phyloP scores from a whole-genome alignment of 148 eudicot genomes.

The Rheum nobile region DNA sequence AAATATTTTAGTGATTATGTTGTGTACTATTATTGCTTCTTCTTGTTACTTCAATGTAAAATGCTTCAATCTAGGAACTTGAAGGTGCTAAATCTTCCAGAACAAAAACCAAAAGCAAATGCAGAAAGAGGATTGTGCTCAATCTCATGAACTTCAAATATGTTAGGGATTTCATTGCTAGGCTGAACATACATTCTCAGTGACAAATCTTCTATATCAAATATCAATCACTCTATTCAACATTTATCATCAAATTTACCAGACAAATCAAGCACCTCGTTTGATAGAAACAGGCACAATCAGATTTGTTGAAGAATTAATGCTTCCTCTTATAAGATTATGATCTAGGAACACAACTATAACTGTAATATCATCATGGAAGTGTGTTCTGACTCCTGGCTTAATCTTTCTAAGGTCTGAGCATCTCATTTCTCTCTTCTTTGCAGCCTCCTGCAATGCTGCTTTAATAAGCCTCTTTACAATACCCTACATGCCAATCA shows the following conservation, averaged over 20 bases:
- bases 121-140: no score
- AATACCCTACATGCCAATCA: constrained; percentile 50
- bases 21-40: not conserved
- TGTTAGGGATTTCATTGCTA: not conserved
- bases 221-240: not conserved
- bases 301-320: constrained; percentile 7
- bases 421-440: constrained; percentile 61
- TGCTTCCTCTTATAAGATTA: constrained; percentile 7
- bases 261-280: constrained; percentile 18
- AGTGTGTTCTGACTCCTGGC: constrained; percentile 62
- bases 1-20: not conserved
- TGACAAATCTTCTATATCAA: not conserved
- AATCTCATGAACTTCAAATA: no score
- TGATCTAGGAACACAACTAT: constrained; percentile 50
- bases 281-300: constrained; percentile 22
- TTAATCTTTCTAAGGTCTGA: constrained; percentile 52
- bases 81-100: not conserved
- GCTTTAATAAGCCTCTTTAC: constrained; percentile 48
- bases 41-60: not conserved
- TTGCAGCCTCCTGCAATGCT: constrained; percentile 49
- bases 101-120: not conserved
- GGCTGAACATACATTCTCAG: not conserved
- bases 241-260: not conserved
- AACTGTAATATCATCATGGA: constrained; percentile 63
- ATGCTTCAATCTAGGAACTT: no score